A percentile compares a stretch with the other conserved stretches of the same genome.
These are phyloP conservation scores for Lentinula detonsa DNA, from an alignment of 768 basidiomycete genomes.

Conservation along the genomic window DNA sequence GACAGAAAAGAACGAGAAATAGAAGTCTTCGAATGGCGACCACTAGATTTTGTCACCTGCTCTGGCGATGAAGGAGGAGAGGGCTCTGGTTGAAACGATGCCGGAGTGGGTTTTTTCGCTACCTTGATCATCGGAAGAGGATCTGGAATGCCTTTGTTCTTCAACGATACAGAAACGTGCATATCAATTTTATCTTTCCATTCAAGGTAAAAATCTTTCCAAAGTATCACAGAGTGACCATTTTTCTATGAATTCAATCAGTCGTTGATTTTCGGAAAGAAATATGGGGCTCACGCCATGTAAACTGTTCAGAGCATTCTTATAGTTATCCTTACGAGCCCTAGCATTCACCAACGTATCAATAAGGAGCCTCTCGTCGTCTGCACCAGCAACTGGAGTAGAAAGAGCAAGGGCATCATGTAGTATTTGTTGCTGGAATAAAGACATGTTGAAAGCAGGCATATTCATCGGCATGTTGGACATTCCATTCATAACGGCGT, in stretches of 20 bases:
- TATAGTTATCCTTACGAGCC: slow-evolving; percentile 45
- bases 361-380: slow-evolving; percentile 57
- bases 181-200: slow-evolving; percentile 56
- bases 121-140: slow-evolving; percentile 21
- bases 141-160: slow-evolving; percentile 18
- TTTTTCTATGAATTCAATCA: slow-evolving; percentile 29
- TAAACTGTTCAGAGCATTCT: slow-evolving; percentile 58
- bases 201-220: slow-evolving; percentile 80
- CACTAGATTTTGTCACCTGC: slow-evolving; percentile 17
- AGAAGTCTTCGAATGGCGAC: slow-evolving; percentile 17
- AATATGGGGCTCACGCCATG: slow-evolving; percentile 47
- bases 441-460: slow-evolving; percentile 30
- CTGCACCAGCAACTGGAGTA: slow-evolving; percentile 41
- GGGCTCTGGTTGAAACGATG: slow-evolving; percentile 29
- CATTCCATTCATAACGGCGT: slow-evolving; percentile 8
- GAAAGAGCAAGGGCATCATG: slow-evolving; percentile 52
- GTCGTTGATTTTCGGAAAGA: neutral
- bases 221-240: slow-evolving; percentile 52
- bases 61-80: slow-evolving; percentile 17
- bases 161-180: slow-evolving; percentile 21
- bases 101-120: slow-evolving; percentile 34
- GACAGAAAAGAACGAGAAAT: slow-evolving; percentile 6
- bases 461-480: slow-evolving; percentile 21
- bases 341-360: slow-evolving; percentile 37
- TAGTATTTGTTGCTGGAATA: slow-evolving; percentile 47